phyloP scores from a whole-genome alignment of 176 grass and related monocot species.

The Puccinellia tenuiflora region DNA sequence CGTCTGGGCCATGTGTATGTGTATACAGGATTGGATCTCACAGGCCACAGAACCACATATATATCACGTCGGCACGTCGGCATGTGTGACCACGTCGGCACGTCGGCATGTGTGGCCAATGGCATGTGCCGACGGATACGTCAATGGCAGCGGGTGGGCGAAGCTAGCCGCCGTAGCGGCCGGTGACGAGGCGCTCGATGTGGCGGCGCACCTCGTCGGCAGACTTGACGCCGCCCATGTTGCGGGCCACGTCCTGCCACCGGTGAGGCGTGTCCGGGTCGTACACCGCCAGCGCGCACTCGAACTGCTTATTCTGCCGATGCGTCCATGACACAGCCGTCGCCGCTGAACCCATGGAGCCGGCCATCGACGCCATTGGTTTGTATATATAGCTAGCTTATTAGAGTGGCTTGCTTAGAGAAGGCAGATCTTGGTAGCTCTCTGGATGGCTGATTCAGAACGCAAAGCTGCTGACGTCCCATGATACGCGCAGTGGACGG shows the following conservation, averaged over 20 bases:
- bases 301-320: slow-evolving; percentile 68
- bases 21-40: slow-evolving; percentile 41
- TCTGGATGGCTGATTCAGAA: no score
- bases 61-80: no score
- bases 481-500: no score
- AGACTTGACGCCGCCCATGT: slow-evolving; percentile 59
- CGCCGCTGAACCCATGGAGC: neutral
- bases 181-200: slow-evolving; percentile 49
- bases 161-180: no score
- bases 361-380: no score
- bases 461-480: no score
- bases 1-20: neutral
- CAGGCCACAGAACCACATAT: no score
- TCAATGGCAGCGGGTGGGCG: neutral
- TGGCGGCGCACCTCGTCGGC: slow-evolving; percentile 63
- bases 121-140: no score
- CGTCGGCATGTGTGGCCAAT: no score
- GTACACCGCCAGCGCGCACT: slow-evolving; percentile 67
- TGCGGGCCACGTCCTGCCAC: slow-evolving; percentile 57
- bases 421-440: no score
- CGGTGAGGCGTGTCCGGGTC: slow-evolving; percentile 61
- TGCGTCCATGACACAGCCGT: slow-evolving; percentile 40
- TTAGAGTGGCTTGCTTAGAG: no score
- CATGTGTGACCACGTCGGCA: neutral
- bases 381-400: no score